Conservation (phyloP, 108 stramenopile species). For the Nitzschia sp. region DNA sequence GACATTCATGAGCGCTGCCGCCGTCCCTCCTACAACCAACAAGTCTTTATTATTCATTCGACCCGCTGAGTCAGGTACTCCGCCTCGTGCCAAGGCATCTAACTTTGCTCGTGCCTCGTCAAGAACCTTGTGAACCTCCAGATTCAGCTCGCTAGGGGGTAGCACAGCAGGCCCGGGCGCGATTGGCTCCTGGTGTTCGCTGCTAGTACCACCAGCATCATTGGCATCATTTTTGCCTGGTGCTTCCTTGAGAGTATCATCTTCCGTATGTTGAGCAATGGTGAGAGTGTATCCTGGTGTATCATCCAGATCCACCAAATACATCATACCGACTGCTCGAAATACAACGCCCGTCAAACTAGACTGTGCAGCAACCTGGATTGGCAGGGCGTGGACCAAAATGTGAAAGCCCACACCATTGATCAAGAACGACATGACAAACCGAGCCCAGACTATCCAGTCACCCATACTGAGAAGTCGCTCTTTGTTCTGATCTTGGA, state of each 20-base stretch:
- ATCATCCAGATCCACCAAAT: conserved; percentile 40
- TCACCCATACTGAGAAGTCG: not conserved
- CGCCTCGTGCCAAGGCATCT: conserved; percentile 5
- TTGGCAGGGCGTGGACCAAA: conserved; percentile 44
- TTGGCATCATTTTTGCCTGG: not conserved
- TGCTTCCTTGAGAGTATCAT: not conserved
- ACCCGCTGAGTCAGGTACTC: not conserved
- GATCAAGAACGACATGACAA: conserved; percentile 35
- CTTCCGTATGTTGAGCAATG: conserved; percentile 4
- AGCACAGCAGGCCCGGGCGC: not conserved
- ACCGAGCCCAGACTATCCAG: conserved; percentile 23
- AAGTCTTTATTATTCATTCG: conserved; percentile 2
- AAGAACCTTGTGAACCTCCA: conserved; percentile 8
- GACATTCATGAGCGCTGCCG: conserved; percentile 1
- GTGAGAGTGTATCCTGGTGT: conserved; percentile 27
- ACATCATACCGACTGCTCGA: conserved; percentile 44
- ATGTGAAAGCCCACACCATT: conserved; percentile 42
- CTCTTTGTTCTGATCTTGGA: conserved; percentile 7
- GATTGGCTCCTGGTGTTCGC: not conserved
- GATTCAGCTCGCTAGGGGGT: not conserved
- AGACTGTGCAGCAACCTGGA: conserved; percentile 35
- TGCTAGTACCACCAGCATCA: not conserved
- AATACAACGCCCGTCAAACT: conserved; percentile 33
- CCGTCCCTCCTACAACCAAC: conserved; percentile 2
- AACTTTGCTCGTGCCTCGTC: conserved; percentile 8